Conservation (phyloP, 345 rosid genomes). For the Syzygium grande region DNA sequence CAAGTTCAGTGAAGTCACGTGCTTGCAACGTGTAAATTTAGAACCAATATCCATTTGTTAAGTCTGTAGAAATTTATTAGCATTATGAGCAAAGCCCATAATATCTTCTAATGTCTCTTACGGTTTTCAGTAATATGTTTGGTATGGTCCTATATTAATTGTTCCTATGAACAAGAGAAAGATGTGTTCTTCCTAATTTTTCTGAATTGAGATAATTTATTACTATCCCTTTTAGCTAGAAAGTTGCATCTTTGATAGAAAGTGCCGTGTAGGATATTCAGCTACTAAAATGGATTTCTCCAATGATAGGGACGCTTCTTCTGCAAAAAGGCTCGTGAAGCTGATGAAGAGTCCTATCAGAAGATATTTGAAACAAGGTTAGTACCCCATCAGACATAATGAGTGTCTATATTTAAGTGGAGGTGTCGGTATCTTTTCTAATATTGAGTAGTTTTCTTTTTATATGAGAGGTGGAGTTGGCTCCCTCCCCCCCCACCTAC, state of each 20-base stretch:
- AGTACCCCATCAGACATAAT: background rate
- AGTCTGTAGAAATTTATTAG: background rate
- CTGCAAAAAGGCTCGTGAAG: slow-evolving; percentile 32
- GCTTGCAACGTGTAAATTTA: background rate
- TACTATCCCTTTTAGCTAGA: background rate
- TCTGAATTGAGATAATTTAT: background rate
- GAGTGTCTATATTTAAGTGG: background rate
- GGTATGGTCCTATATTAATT: background rate
- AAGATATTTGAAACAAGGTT: slow-evolving; percentile 44
- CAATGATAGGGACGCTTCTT: slow-evolving; percentile 42
- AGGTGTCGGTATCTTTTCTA: background rate
- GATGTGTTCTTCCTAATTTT: background rate
- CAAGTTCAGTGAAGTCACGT: background rate
- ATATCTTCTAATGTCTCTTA: background rate
- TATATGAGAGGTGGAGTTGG: background rate
- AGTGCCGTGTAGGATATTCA: background rate
- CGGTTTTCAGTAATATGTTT: background rate
- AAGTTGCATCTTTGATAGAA: background rate
- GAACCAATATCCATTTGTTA: background rate
- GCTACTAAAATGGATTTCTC: background rate
- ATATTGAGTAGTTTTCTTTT: background rate
- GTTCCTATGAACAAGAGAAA: background rate
- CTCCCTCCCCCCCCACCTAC: background rate
- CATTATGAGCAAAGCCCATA: background rate
- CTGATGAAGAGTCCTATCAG: slow-evolving; percentile 39